A percentile compares a stretch with the other conserved stretches of the same genome.
These are phyloP conservation scores for Discostella pseudostelligera DNA, from an alignment of 108 stramenopile species.

Conservation along the genomic window DNA sequence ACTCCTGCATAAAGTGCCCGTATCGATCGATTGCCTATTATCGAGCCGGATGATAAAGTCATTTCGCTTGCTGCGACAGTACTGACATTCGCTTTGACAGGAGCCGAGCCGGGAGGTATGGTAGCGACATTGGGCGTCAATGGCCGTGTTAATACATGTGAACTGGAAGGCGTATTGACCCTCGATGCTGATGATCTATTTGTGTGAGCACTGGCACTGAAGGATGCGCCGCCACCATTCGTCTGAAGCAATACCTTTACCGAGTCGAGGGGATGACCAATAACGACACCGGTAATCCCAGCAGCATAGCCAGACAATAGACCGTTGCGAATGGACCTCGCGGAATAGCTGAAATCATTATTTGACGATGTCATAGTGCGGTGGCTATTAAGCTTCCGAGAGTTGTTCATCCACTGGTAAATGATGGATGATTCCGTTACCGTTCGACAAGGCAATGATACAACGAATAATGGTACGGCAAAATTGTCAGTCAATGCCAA, in stretches of 20 bases:
- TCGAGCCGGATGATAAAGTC: not conserved
- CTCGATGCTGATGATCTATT: slow-evolving; percentile 10
- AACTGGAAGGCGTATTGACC: not conserved
- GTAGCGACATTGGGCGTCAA: not conserved
- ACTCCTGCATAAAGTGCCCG: slow-evolving; percentile 68
- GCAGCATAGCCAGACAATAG: slow-evolving; percentile 67
- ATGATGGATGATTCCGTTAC: not conserved
- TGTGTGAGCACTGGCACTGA: not conserved
- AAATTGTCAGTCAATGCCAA: too few species aligned
- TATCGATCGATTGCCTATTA: slow-evolving; percentile 43
- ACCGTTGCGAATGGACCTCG: slow-evolving; percentile 33
- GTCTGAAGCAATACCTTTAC: slow-evolving; percentile 73
- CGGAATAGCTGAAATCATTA: slow-evolving; percentile 11
- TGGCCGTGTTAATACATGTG: not conserved
- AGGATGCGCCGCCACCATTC: slow-evolving; percentile 10
- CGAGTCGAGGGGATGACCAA: slow-evolving; percentile 73
- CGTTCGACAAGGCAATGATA: not conserved
- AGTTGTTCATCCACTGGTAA: not conserved
- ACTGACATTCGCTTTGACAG: slow-evolving; percentile 7
- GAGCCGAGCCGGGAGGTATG: not conserved
- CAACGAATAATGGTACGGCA: not conserved
- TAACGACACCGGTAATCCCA: slow-evolving; percentile 52
- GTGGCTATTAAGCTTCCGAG: not conserved
- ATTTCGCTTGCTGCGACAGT: slow-evolving; percentile 3
- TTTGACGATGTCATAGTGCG: not conserved